These are phyloP conservation scores for Delitschia confertaspora DNA, from an alignment of 495 filamentous ascomycete species.

Conservation along the genomic window DNA sequence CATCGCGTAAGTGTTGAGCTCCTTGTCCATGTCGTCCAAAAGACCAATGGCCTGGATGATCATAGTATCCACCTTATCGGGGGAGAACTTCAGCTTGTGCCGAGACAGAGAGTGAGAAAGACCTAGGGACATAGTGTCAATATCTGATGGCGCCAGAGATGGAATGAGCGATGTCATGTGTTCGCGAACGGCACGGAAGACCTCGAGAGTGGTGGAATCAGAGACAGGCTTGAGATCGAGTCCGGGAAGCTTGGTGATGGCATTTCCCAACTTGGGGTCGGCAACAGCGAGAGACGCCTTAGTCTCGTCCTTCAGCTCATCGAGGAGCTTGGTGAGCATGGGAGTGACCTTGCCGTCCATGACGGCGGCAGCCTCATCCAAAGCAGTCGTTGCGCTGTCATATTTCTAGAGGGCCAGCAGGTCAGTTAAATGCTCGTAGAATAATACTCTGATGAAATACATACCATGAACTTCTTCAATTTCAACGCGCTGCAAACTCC, in stretches of 20 bases:
- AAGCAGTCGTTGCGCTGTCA: conserved; percentile 74
- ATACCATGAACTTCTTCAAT: conserved; percentile 73
- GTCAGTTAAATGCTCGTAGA: too few species aligned
- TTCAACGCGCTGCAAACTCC: conserved; percentile 80
- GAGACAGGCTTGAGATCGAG: conserved; percentile 77
- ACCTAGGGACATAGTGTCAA: conserved; percentile 88
- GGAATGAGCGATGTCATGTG: conserved; percentile 87
- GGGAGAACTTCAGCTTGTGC: conserved; percentile 97
- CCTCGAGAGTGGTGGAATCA: conserved; percentile 75
- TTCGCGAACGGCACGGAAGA: conserved; percentile 88
- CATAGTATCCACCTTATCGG: conserved; percentile 99
- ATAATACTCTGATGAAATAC: neutral
- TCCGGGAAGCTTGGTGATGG: conserved; percentile 86
- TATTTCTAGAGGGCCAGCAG: conserved; percentile 53
- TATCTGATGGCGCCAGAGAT: conserved; percentile 71
- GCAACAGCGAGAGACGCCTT: conserved; percentile 92
- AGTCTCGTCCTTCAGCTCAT: conserved; percentile 93
- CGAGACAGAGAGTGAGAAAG: conserved; percentile 95
- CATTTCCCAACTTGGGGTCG: conserved; percentile 84
- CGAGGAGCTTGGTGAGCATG: conserved; percentile 66
- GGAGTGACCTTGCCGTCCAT: conserved; percentile 93
- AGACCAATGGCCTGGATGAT: conserved; percentile 94
- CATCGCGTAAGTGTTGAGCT: conserved; percentile 98
- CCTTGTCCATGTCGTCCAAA: conserved; percentile 95
- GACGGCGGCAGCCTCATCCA: conserved; percentile 80